These are phyloP conservation scores for Skeletonema costatum DNA, from an alignment of 108 stramenopile species.

Conservation along the genomic window DNA sequence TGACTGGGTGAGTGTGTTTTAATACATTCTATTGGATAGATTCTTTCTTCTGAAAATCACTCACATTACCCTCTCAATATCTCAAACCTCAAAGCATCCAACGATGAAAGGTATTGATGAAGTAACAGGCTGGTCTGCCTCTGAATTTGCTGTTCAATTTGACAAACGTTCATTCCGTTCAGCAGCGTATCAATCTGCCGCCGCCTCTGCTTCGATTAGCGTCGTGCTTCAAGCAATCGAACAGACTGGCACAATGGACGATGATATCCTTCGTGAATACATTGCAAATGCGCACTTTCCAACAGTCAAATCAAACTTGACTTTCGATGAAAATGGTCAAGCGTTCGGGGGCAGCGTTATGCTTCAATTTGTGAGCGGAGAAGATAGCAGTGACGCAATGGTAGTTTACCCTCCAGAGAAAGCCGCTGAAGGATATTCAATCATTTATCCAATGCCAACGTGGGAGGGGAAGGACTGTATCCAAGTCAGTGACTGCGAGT, in stretches of 20 bases:
- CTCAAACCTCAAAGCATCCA: too few relatives aligned
- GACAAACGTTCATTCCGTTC: not conserved
- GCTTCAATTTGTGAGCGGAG: constrained; percentile 15
- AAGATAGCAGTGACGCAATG: not conserved
- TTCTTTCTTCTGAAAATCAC: too few relatives aligned
- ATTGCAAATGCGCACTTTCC: constrained; percentile 9
- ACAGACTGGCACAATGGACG: not conserved
- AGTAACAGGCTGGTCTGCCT: constrained; percentile 15
- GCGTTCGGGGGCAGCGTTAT: not conserved
- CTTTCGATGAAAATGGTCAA: constrained; percentile 31
- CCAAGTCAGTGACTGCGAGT: not conserved
- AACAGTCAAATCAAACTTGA: constrained; percentile 22
- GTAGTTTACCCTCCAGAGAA: constrained; percentile 25
- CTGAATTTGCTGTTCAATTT: constrained; percentile 3
- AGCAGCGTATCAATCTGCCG: constrained; percentile 29
- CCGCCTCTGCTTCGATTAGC: constrained; percentile 2
- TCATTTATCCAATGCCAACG: constrained; percentile 39
- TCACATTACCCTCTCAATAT: too few relatives aligned
- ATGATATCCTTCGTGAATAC: not conserved
- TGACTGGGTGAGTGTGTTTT: too few relatives aligned
- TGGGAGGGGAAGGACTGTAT: constrained; percentile 33
- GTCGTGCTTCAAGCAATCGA: constrained; percentile 24
- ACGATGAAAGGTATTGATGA: constrained; percentile 10
- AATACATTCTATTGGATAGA: too few relatives aligned
- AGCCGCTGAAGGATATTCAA: not conserved